Conservation (phyloP, 257 asterid species). For the Solanum ossicruentum region DNA sequence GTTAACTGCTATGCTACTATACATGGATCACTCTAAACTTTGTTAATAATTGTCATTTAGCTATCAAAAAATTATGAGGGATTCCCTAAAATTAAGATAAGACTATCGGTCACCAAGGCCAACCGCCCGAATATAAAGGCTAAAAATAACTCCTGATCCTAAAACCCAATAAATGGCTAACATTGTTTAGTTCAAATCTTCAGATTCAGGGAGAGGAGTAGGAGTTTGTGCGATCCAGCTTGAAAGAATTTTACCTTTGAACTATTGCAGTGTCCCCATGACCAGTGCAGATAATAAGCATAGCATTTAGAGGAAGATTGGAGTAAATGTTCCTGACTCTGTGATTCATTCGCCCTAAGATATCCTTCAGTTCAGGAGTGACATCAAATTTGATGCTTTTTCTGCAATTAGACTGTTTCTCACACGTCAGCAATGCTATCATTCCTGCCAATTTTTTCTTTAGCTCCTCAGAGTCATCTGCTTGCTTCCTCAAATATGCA, state of each 20-base stretch:
- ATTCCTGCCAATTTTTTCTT: conserved; percentile 71
- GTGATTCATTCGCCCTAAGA: conserved; percentile 51
- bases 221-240: not conserved
- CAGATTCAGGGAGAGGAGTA: not conserved
- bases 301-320: conserved; percentile 58
- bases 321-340: conserved; percentile 56
- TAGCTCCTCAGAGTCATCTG: conserved; percentile 43
- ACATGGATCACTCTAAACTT: not conserved
- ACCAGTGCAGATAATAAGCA: conserved; percentile 84
- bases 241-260: conserved; percentile 38
- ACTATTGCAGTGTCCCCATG: conserved; percentile 91
- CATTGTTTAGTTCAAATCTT: not conserved
- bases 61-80: not conserved
- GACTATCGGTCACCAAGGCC: not conserved
- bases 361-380: conserved; percentile 75
- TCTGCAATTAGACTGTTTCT: conserved; percentile 26
- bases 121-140: not conserved
- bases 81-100: not conserved
- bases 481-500: conserved; percentile 59
- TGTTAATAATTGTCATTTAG: not conserved
- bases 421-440: conserved; percentile 81
- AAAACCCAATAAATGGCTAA: not conserved
- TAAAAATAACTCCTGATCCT: not conserved
- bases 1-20: not conserved
- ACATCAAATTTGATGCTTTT: conserved; percentile 31